Percentiles rank a stretch among this genome's conserved stretches.
These are phyloP conservation scores for Colletotrichum tropicale DNA, from an alignment of 2,329 filamentous ascomycete species.

Conservation along the genomic window DNA sequence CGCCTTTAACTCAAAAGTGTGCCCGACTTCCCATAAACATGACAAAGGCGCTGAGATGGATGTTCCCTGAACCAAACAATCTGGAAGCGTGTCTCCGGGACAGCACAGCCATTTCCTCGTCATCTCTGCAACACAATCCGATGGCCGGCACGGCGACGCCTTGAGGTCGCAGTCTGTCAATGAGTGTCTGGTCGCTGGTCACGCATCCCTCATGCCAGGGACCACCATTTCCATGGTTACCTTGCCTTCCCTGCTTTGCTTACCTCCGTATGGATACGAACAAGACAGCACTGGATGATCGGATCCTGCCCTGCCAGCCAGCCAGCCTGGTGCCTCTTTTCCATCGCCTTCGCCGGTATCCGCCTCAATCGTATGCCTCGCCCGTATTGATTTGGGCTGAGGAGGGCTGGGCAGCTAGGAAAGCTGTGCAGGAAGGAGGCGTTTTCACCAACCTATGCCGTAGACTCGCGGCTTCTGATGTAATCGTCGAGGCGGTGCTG, in stretches of 20 bases:
- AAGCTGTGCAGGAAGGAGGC: not conserved
- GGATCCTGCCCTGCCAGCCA: not conserved
- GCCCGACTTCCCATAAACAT: slow-evolving; percentile 3
- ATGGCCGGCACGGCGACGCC: not conserved
- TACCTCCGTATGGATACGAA: not conserved
- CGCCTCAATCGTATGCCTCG: not conserved
- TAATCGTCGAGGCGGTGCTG: slow-evolving; percentile 15
- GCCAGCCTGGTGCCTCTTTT: not conserved
- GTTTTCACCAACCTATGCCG: not conserved
- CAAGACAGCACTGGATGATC: not conserved
- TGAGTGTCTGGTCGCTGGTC: not conserved
- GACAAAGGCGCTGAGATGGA: not conserved
- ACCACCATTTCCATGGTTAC: slow-evolving; percentile 7
- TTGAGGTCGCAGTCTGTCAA: not conserved
- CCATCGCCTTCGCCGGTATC: not conserved
- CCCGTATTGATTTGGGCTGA: not conserved
- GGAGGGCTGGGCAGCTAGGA: not conserved
- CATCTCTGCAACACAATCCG: not conserved
- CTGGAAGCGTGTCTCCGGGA: not conserved
- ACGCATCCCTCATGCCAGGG: not conserved
- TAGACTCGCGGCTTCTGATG: slow-evolving; percentile 16
- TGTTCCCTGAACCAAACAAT: slow-evolving; percentile 6
- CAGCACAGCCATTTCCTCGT: not conserved
- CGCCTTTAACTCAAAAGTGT: not conserved
- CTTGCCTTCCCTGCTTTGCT: not conserved